Evolutionary conservation across 1,284 basidiomycete genomes (phyloP), one percentile per base, ranked within the genome.

Genomic region (Laetiporus sulphureus): DNA sequence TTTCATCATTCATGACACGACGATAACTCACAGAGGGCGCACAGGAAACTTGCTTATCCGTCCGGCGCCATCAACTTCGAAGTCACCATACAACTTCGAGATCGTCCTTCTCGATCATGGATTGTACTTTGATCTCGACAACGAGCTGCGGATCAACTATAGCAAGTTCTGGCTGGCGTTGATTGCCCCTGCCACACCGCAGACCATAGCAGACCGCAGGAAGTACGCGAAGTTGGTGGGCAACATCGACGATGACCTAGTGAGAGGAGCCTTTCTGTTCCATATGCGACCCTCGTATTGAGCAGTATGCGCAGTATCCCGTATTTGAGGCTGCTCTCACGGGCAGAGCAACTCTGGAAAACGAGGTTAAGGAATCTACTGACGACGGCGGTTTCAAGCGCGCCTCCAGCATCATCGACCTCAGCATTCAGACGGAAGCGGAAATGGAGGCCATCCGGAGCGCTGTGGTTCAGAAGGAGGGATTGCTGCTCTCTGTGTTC

Each of bases 21-120:
- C n/a, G n/a, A n/a, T n/a, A n/a, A n/a, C n/a, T n/a, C n/a, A n/a
- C n/a, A n/a, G n/a, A n/a, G n/a, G n/a, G n/a, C n/a, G n/a, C n/a
- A n/a, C 36, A 79, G 93, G 95, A 7, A 98, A 98, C 60, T 69
- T 99, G 18, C 72, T 99, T 21, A 95, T 99, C 44, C 81, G 93
- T 42, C 81, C 86, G 1, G 75, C 83, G 6, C 72, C 77, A 1
- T 50, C 58, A 8, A 52, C 49, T 2, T 88, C 90, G 1, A 71
- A 71, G 42, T 92, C 89, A 4, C 88, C 90, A 0, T 89, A 88
- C 66, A 95, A 95, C 61, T 97, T 97, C 57, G 94, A 98, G 59
- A 85, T 96, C 37, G 91, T 91, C 16, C 72, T 96, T 1, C 68
- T 97, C 41, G 93, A 97, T 56, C 93, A 96, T 51, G 93, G 89